These are phyloP conservation scores for Macroventuria anomochaeta DNA, from an alignment of 2,329 filamentous ascomycete genomes.

Conservation along the genomic window DNA sequence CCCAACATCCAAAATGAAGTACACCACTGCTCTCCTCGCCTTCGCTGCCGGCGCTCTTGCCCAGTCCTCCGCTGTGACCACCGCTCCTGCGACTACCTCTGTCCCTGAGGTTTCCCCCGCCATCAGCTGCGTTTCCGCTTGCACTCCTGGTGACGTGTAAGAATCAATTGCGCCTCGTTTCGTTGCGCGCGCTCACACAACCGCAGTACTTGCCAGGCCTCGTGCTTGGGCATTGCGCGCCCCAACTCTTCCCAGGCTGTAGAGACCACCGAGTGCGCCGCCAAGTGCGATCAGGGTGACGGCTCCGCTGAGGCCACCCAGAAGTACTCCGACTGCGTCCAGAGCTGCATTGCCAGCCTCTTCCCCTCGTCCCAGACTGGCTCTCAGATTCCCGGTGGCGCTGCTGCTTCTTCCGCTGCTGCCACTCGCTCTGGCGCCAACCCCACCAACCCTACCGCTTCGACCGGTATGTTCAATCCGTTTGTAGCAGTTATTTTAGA, in stretches of 20 bases:
- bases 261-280: constrained; percentile 60
- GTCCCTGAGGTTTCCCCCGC: constrained; percentile 32
- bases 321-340: constrained; percentile 57
- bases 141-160: constrained; percentile 54
- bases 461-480: constrained; percentile 20
- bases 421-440: constrained; percentile 18
- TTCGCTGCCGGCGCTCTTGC: constrained; percentile 55
- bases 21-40: constrained; percentile 53
- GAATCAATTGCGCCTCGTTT: not conserved
- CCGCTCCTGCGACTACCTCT: constrained; percentile 44
- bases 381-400: constrained; percentile 23
- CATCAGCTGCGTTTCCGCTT: constrained; percentile 48
- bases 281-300: constrained; percentile 60
- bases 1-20: constrained; percentile 48
- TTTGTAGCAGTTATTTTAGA: not conserved
- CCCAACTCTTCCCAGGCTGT: constrained; percentile 59
- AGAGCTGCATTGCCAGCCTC: constrained; percentile 57
- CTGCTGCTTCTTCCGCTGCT: constrained; percentile 22
- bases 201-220: constrained; percentile 54
- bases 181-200: constrained; percentile 2
- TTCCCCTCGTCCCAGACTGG: constrained; percentile 54
- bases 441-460: constrained; percentile 22
- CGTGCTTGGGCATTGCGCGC: constrained; percentile 60
- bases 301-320: constrained; percentile 55
- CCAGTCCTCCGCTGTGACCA: constrained; percentile 48